Evolutionary conservation across 768 basidiomycete species (phyloP).

Genomic region (Podaxis sp.): DNA sequence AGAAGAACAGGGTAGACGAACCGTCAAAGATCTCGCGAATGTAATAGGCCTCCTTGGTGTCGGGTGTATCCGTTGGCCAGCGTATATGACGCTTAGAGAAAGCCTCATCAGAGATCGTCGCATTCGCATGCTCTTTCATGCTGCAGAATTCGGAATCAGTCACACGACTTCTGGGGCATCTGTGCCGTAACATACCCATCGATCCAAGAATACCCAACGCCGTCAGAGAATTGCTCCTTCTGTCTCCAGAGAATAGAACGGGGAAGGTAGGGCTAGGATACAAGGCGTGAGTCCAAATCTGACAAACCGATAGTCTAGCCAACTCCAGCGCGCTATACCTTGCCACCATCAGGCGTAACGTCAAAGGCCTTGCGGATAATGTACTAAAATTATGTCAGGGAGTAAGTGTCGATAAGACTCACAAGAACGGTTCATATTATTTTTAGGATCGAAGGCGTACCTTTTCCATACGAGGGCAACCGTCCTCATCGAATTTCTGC

Average conservation of each 20-base stretch:
- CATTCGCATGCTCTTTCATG: slow-evolving; percentile 85
- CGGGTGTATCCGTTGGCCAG: slow-evolving; percentile 80
- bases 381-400: slow-evolving; percentile 51
- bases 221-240: slow-evolving; percentile 99
- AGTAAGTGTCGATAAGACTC: background rate
- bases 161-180: background rate
- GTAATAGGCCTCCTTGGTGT: slow-evolving; percentile 95
- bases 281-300: background rate
- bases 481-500: slow-evolving; percentile 81
- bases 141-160: slow-evolving; percentile 36
- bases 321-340: slow-evolving; percentile 37
- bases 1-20: slow-evolving; percentile 26
- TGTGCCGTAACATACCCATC: slow-evolving; percentile 63
- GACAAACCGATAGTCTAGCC: background rate
- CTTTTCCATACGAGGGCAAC: slow-evolving; percentile 94
- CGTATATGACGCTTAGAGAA: slow-evolving; percentile 72
- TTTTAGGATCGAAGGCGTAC: slow-evolving; percentile 34
- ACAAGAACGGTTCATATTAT: slow-evolving; percentile 14
- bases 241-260: slow-evolving; percentile 96
- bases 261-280: slow-evolving; percentile 82
- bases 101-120: slow-evolving; percentile 75
- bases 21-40: slow-evolving; percentile 92
- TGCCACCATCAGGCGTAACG: slow-evolving; percentile 67
- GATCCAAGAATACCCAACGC: slow-evolving; percentile 98
- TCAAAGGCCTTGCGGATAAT: slow-evolving; percentile 97